Evolutionary conservation across 805 yeast genomes (phyloP).

Genomic region (Lipomyces sp.): DNA sequence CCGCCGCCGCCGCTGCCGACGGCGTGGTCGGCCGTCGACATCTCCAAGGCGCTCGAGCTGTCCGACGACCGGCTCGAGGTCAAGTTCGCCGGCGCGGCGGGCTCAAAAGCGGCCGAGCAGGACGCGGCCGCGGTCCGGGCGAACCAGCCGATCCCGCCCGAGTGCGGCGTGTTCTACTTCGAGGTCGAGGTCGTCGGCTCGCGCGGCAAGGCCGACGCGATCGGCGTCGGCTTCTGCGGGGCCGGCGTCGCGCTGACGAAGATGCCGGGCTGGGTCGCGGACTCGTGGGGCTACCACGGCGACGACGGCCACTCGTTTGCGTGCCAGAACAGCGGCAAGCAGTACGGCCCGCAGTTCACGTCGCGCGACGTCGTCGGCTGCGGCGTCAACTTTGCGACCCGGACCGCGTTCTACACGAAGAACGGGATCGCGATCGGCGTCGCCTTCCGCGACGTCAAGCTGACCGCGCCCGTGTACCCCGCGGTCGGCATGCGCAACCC

Average conservation of each 20-base stretch:
- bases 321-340: slow-evolving; percentile 42
- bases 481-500: slow-evolving; percentile 44
- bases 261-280: slow-evolving; percentile 48
- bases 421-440: slow-evolving; percentile 67
- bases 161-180: slow-evolving; percentile 50
- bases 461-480: slow-evolving; percentile 46
- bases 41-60: slow-evolving; percentile 15
- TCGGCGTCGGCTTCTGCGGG: slow-evolving; percentile 48
- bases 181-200: slow-evolving; percentile 47
- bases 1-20: slow-evolving; percentile 22
- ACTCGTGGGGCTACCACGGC: slow-evolving; percentile 54
- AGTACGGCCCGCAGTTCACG: slow-evolving; percentile 48
- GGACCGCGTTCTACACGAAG: slow-evolving; percentile 69
- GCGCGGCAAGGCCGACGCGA: slow-evolving; percentile 37
- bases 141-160: slow-evolving; percentile 38
- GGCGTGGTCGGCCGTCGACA: slow-evolving; percentile 20
- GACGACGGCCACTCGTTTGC: slow-evolving; percentile 47
- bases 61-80: slow-evolving; percentile 19
- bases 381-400: slow-evolving; percentile 68
- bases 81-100: slow-evolving; percentile 10
- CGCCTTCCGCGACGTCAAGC: slow-evolving; percentile 49
- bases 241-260: slow-evolving; percentile 37
- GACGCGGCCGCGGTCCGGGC: slow-evolving; percentile 28
- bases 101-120: slow-evolving; percentile 20
- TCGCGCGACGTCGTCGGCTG: slow-evolving; percentile 72